These are phyloP conservation scores for Clarkia xantiana DNA, from an alignment of 345 rosid genomes.

Conservation along the genomic window DNA sequence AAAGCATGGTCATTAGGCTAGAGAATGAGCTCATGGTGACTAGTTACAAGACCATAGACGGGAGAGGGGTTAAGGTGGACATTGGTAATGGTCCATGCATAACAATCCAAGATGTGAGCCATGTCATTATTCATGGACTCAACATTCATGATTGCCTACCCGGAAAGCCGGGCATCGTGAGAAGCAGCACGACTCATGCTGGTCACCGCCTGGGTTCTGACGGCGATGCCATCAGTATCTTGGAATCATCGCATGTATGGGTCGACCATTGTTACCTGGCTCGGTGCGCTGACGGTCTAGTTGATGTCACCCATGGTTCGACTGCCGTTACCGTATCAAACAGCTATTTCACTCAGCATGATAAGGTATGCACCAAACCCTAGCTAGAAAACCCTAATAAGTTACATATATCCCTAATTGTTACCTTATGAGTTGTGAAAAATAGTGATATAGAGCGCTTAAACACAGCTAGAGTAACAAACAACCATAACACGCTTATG, in stretches of 20 bases:
- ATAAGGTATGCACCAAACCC: constrained; percentile 27
- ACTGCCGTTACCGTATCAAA: constrained; percentile 67
- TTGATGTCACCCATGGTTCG: constrained; percentile 79
- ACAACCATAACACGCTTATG: too few relatives aligned
- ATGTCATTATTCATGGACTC: constrained; percentile 75
- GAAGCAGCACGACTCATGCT: constrained; percentile 41
- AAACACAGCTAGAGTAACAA: too few relatives aligned
- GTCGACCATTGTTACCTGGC: constrained; percentile 75
- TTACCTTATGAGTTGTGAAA: too few relatives aligned
- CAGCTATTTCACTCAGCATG: constrained; percentile 70
- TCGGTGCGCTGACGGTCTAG: constrained; percentile 52
- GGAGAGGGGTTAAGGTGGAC: constrained; percentile 66
- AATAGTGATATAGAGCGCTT: too few relatives aligned
- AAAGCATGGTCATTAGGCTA: constrained; percentile 60
- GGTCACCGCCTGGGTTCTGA: constrained; percentile 59
- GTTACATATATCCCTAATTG: too few relatives aligned
- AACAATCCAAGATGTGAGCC: constrained; percentile 56
- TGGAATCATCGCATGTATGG: constrained; percentile 65
- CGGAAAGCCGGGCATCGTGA: constrained; percentile 41
- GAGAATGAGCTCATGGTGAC: constrained; percentile 75
- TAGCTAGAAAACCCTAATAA: background rate
- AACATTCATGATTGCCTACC: constrained; percentile 79
- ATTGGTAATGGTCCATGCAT: constrained; percentile 72
- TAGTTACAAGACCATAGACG: constrained; percentile 83
- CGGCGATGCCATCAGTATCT: constrained; percentile 66